phyloP scores from a whole-genome alignment of 805 yeast genomes.

The Lipomyces orientalis region DNA sequence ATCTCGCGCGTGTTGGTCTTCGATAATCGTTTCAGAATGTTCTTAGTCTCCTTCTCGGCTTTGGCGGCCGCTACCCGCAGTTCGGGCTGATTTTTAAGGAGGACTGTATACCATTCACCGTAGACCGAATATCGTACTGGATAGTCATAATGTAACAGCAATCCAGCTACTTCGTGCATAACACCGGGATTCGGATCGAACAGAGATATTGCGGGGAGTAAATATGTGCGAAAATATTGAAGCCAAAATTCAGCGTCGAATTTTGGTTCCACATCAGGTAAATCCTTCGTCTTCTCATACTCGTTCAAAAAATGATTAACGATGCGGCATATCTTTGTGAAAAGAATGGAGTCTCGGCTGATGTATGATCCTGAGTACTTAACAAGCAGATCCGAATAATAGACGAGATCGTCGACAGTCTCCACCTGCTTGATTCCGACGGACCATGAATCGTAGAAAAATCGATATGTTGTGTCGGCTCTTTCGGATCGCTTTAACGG shows the following conservation, averaged over 20 bases:
- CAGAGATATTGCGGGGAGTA: slow-evolving; percentile 66
- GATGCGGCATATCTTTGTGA: slow-evolving; percentile 68
- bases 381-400: slow-evolving; percentile 56
- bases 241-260: slow-evolving; percentile 55
- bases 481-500: slow-evolving; percentile 30
- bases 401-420: slow-evolving; percentile 53
- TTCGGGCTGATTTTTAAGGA: slow-evolving; percentile 60
- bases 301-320: slow-evolving; percentile 43
- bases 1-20: slow-evolving; percentile 75
- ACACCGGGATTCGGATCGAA: slow-evolving; percentile 63
- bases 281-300: slow-evolving; percentile 28
- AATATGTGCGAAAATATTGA: slow-evolving; percentile 64
- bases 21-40: slow-evolving; percentile 77
- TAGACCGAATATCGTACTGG: slow-evolving; percentile 76
- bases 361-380: slow-evolving; percentile 62
- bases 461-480: slow-evolving; percentile 23
- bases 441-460: slow-evolving; percentile 53
- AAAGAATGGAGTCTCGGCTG: slow-evolving; percentile 54
- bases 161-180: slow-evolving; percentile 61
- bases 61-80: slow-evolving; percentile 64
- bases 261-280: slow-evolving; percentile 10
- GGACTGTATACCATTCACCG: slow-evolving; percentile 71
- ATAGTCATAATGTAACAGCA: slow-evolving; percentile 60
- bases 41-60: slow-evolving; percentile 81
- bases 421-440: slow-evolving; percentile 49